Evolutionary conservation across 257 asterid genomes (phyloP).

Genomic region (Lithospermum erythrorhizon): DNA sequence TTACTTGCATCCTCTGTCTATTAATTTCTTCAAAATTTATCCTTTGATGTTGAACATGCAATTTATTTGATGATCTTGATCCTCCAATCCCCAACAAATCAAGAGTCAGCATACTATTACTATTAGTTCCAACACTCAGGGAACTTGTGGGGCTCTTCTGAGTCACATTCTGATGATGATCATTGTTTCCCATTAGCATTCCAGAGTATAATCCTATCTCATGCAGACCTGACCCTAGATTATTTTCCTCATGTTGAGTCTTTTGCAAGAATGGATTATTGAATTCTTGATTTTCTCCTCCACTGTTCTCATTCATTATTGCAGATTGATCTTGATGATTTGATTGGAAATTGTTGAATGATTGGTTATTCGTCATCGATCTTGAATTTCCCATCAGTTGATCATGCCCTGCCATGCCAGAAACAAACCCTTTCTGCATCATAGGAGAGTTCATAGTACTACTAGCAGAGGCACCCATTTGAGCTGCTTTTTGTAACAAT

Average conservation of each 20-base stretch:
- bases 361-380: constrained; percentile 7
- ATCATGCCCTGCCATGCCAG: constrained; percentile 54
- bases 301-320: constrained; percentile 4
- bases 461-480: constrained; percentile 68
- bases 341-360: constrained; percentile 30
- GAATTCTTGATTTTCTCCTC: constrained; percentile 20
- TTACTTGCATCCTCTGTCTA: constrained; percentile 31
- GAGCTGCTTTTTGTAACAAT: constrained; percentile 73
- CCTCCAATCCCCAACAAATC: constrained; percentile 87
- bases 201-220: constrained; percentile 63
- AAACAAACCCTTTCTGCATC: constrained; percentile 66
- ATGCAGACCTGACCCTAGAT: constrained; percentile 23
- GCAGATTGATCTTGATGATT: constrained; percentile 21
- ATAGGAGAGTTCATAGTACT: constrained; percentile 56
- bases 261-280: constrained; percentile 30
- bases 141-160: constrained; percentile 1
- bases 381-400: constrained; percentile 16
- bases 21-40: constrained; percentile 25
- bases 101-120: constrained; percentile 48
- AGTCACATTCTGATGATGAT: constrained; percentile 24
- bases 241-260: constrained; percentile 22
- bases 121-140: constrained; percentile 22
- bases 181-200: constrained; percentile 44
- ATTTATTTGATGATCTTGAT: constrained; percentile 30
- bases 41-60: constrained; percentile 24